These are phyloP conservation scores for Colletotrichum navitas DNA, from an alignment of 2,329 filamentous ascomycete genomes.

Conservation along the genomic window DNA sequence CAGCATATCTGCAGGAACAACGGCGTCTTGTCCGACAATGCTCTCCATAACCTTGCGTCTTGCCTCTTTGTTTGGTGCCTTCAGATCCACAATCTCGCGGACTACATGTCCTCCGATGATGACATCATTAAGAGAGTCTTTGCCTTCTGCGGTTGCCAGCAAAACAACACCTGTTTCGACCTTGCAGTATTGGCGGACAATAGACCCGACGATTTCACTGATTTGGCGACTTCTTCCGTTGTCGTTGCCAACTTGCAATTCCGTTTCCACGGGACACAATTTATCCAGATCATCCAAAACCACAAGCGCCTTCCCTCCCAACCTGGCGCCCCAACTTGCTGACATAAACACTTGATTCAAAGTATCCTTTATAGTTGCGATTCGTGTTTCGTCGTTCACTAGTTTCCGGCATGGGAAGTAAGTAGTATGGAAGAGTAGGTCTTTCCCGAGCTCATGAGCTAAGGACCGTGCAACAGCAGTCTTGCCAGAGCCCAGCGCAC, in stretches of 20 bases:
- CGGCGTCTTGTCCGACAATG: slow-evolving; percentile 71
- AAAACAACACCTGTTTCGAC: slow-evolving; percentile 85
- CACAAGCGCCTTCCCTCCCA: slow-evolving; percentile 86
- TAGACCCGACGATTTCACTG: slow-evolving; percentile 87
- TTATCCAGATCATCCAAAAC: slow-evolving; percentile 94
- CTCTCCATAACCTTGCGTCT: slow-evolving; percentile 86
- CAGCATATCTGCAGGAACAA: slow-evolving; percentile 54
- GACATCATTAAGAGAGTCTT: slow-evolving; percentile 91
- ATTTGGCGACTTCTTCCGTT: slow-evolving; percentile 93
- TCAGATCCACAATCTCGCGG: slow-evolving; percentile 88
- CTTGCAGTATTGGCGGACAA: slow-evolving; percentile 86
- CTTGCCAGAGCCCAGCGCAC: slow-evolving; percentile 91
- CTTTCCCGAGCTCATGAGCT: slow-evolving; percentile 77
- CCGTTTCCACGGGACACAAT: slow-evolving; percentile 92
- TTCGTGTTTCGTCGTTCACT: slow-evolving; percentile 89
- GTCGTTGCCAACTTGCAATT: slow-evolving; percentile 92
- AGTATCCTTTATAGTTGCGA: slow-evolving; percentile 92
- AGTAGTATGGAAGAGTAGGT: slow-evolving; percentile 82
- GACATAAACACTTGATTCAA: slow-evolving; percentile 86
- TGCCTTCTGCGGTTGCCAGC: slow-evolving; percentile 90
- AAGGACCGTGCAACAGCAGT: slow-evolving; percentile 83
- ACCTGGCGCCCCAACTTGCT: slow-evolving; percentile 89
- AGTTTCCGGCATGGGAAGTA: slow-evolving; percentile 91
- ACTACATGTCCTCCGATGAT: slow-evolving; percentile 93
- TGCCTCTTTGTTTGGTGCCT: slow-evolving; percentile 93